A percentile compares a stretch with the other conserved stretches of the same genome.
Evolutionary conservation across 1,284 basidiomycete species (phyloP).

Genomic region (Erythrobasidium hasegawianum): DNA sequence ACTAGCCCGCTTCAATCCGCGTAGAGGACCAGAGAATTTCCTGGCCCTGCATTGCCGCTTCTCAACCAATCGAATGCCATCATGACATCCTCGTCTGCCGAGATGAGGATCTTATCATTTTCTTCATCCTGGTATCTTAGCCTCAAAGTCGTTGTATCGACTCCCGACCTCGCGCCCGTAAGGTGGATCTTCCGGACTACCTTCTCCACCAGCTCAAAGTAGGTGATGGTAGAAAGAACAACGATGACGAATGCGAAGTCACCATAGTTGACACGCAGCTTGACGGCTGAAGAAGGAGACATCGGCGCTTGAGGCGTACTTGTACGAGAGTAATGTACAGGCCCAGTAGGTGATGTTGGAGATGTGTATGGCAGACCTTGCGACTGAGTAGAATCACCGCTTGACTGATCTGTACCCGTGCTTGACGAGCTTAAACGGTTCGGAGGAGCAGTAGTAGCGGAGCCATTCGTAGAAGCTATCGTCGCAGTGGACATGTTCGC

Average conservation of each 20-base stretch:
- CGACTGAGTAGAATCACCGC: conserved; percentile 39
- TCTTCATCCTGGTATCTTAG: conserved; percentile 88
- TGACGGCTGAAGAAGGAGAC: conserved; percentile 26
- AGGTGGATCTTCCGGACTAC: conserved; percentile 87
- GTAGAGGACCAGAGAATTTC: conserved; percentile 14
- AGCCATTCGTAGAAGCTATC: conserved; percentile 34
- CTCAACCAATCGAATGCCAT: conserved; percentile 68
- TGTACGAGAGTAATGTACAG: neutral
- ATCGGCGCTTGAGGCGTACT: conserved; percentile 12
- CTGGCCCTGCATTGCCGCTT: neutral
- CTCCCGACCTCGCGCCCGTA: conserved; percentile 61
- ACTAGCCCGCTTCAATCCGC: conserved; percentile 10
- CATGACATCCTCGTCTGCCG: conserved; percentile 81
- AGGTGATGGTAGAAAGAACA: conserved; percentile 71
- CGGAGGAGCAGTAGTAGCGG: conserved; percentile 32
- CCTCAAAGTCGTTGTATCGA: conserved; percentile 64
- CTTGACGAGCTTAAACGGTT: conserved; percentile 41
- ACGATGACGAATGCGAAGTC: conserved; percentile 90
- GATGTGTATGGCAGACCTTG: conserved; percentile 32
- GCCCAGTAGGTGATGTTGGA: conserved; percentile 31
- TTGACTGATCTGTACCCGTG: conserved; percentile 41
- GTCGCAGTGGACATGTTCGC: conserved; percentile 33
- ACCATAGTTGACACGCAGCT: conserved; percentile 65
- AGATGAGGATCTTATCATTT: conserved; percentile 78
- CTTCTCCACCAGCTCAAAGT: conserved; percentile 75